Evolutionary conservation across 2,329 filamentous ascomycete species (phyloP), one percentile per base, ranked within the genome.

Genomic region (Talaromyces verruculosus): DNA sequence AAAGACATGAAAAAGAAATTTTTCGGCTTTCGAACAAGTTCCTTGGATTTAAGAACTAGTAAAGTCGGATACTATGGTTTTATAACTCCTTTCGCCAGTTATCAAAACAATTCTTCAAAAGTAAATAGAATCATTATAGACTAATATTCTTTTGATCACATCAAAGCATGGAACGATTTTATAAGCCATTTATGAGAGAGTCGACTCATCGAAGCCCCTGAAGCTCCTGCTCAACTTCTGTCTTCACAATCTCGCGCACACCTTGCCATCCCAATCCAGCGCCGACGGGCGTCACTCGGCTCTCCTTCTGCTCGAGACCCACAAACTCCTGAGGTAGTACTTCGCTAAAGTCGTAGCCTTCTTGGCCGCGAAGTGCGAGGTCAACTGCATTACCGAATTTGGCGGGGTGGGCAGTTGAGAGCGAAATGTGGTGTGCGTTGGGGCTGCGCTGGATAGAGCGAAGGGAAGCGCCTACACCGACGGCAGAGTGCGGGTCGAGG

Each of bases 361-460:
- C 77, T 74, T 91, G 84, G 8, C 85, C 85, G 69, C 88, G 85
- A 67, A 98, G 82, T 0, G 94, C 93, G 58, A 90, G 77, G 71
- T 93, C 90, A 1, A 99, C 94, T 0, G 93, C 93, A 37, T 87
- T 87, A 0, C 90, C 88, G 74, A 99, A 99, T 79, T 99, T 99
- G 68, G 94, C 95, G 0, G 95, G 94, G 78, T 99, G 95, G 2
- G 95, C 95, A 1, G 95, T 99, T 1, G 93, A 91, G 2, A 99
- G 87, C 1, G 92, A 89, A 72, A 99, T 90, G 77, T 96, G 91
- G 62, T 89, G 80, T 17, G 81, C 81, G 2, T 78, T 76, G 1
- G 82, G 77, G 25, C 53, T 57, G 0, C 87, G 83, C 51, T 81
- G 75, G 39, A 91, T 84, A 2, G 91, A 93, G 66, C 93, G 85